Evolutionary conservation across 1,284 basidiomycete genomes (phyloP), one percentile per base, ranked within the genome.

Genomic region (Cryptococcus hybrid): DNA sequence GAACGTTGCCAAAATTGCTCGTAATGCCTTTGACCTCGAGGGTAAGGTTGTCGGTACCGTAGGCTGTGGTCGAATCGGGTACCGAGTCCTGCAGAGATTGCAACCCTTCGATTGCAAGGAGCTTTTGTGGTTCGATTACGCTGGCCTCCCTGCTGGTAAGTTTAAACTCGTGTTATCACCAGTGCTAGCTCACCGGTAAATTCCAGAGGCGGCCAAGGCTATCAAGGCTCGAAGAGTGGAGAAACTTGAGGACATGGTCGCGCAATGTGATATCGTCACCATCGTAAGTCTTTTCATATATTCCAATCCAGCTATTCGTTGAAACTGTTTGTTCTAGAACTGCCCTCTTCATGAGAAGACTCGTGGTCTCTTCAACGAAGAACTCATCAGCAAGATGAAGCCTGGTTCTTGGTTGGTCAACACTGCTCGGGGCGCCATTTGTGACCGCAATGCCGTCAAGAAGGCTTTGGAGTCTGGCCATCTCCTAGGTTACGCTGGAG

Each of bases 341-440:
- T 88, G 87, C 77, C 93, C 93, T 45, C 82, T 97, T 36, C 91
- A 95, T 82, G 91, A 93, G 74, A 86, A 87, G 44, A 95, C 92
- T 42, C 81, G 82, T 49, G 89, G 88, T 24, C 84, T 93, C 38
- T 82, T 93, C 70, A 90, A 92, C 81, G 83, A 84, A 46, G 89
- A 93, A 43, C 85, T 90, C 52, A 82, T 98, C 67, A 84, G 84
- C 72, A 88, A 90, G 81, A 90, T 96, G 85, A 96, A 97, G 84
- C 88, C 89, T 71, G 83, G 82, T 51, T 83, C 88, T n/a, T 93
- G 89, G 88, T 84, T 94, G 66, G 86, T 95, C 74, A 94, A 95
- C 84, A 94, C 92, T 37, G 92, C 92, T 46, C 90, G 92, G 68
- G 93, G 93, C 48, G 93, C 93, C 52, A 93, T 97, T 71, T 90